Base-by-base conservation (phyloP, 371 early-diverging fungal species). In the Rhizopus sp. region DNA sequence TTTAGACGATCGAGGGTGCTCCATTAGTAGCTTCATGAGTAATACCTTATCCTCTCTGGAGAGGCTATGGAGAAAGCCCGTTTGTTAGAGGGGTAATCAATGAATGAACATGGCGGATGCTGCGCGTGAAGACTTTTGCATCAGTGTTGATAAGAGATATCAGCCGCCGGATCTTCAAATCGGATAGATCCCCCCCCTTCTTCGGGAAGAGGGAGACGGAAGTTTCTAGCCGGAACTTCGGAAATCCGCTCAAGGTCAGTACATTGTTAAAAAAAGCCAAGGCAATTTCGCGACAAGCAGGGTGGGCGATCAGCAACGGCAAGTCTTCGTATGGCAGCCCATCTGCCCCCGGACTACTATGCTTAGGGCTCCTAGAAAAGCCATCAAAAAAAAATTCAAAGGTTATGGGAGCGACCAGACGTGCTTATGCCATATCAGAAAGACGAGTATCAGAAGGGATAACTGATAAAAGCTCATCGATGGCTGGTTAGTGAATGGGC, bases 341-440 rank as follows among this genome's bases (percentile, higher is more conserved):
- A 58, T 59, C 67, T 16, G 57, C 37, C n/a, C 60, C 62, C 7
- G 62, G 67, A 13, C 40, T 39, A 12, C 47, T 51, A 7, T 29
- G 50, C 4, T n/a, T 57, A 8, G 59, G 66, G 12, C 50, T 8
- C 0, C 58, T 53, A 5, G 53, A 57, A 29, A 23, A 33, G n/a
- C 45, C 57, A 0, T 12, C 23, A 10, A 10, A n/a, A 1, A 58
- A 23, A 5, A 52, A 59, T 0, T 47, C 51, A 31, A 50, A 16
- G 0, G 38, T 47, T 12, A 65, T 52, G 15, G 50, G 34, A 10
- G 29, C 29, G 4, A 53, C 4, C 3, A 64, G 23, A 4, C n/a
- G 9, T 9, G 13, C 23, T 3, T 40, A 2, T 3, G 17, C 35
- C 8, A 34, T 16, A 7, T 10, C 0, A 2, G 49, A 41, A 2